phyloP scores from a whole-genome alignment of 495 filamentous ascomycete species.

The Aspergillus baeticus region DNA sequence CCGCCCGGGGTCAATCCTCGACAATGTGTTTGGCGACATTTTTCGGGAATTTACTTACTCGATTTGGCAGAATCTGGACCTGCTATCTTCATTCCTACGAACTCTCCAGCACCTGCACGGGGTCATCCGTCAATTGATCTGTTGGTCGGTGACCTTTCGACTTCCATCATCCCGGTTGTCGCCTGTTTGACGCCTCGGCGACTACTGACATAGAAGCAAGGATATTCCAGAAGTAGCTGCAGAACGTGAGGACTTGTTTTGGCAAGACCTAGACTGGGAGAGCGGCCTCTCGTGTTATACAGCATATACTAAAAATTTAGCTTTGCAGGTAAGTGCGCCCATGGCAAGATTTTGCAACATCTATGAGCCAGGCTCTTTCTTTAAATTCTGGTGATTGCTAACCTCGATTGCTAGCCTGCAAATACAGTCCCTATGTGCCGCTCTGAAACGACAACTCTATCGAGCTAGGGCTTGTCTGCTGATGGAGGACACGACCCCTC shows the following conservation, averaged over 20 bases:
- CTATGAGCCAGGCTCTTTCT: no score
- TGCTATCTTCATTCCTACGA: background rate
- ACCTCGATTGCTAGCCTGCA: background rate
- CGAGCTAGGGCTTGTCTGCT: constrained; percentile 15
- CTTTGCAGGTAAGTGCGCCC: background rate
- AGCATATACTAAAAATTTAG: background rate
- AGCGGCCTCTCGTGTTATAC: background rate
- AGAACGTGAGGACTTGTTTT: no score
- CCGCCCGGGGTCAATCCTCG: constrained; percentile 1
- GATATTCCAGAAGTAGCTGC: background rate
- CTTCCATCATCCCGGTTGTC: background rate
- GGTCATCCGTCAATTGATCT: background rate
- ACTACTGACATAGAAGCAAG: background rate
- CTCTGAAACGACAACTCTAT: background rate
- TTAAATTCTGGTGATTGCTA: background rate
- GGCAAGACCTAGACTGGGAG: background rate
- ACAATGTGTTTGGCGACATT: constrained; percentile 13
- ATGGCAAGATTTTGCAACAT: background rate
- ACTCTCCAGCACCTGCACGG: background rate
- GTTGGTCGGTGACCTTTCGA: background rate
- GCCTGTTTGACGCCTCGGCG: background rate
- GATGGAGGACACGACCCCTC: constrained; percentile 19
- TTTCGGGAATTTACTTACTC: constrained; percentile 12
- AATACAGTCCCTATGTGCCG: constrained; percentile 9
- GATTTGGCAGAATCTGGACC: background rate